Conservation (phyloP, 805 yeast genomes). For the Starmerella sirachaensis region DNA sequence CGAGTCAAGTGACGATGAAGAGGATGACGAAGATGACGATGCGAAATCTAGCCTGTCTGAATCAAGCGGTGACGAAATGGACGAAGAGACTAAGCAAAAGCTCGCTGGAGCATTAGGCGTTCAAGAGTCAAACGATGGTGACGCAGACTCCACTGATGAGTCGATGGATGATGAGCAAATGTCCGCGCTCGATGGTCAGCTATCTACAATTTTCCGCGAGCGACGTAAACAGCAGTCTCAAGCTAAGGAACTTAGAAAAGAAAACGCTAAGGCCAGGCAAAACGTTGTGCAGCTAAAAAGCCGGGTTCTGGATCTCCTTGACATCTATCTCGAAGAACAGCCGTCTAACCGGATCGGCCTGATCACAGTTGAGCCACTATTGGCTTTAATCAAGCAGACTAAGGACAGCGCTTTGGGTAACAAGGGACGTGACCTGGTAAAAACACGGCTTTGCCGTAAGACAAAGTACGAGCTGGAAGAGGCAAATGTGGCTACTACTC, state of each 20-base stretch:
- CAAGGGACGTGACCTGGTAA: conserved; percentile 62
- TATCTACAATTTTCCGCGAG: conserved; percentile 73
- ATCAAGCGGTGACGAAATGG: conserved; percentile 10
- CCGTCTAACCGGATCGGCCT: conserved; percentile 28
- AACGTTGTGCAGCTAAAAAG: conserved; percentile 68
- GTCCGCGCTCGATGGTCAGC: conserved; percentile 83
- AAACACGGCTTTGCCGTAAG: conserved; percentile 25
- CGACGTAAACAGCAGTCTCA: conserved; percentile 54
- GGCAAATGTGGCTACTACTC: conserved; percentile 20
- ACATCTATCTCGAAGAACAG: conserved; percentile 42
- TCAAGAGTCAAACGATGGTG: neutral
- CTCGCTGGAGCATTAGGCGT: conserved; percentile 20
- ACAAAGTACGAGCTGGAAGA: conserved; percentile 11
- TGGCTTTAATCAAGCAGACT: conserved; percentile 53
- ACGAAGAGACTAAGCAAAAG: conserved; percentile 19
- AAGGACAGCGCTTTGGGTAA: conserved; percentile 57
- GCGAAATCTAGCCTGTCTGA: neutral
- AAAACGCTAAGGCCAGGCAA: conserved; percentile 67
- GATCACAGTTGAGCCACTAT: conserved; percentile 42
- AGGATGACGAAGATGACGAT: conserved; percentile 6
- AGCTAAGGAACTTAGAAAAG: conserved; percentile 45
- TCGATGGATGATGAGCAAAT: conserved; percentile 93
- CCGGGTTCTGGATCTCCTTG: conserved; percentile 66
- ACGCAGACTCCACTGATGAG: conserved; percentile 29
- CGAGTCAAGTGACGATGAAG: conserved; percentile 5